Evolutionary conservation across 1,284 basidiomycete genomes (phyloP), one percentile per base, ranked within the genome.

Genomic region (Malassezia dermatis): DNA sequence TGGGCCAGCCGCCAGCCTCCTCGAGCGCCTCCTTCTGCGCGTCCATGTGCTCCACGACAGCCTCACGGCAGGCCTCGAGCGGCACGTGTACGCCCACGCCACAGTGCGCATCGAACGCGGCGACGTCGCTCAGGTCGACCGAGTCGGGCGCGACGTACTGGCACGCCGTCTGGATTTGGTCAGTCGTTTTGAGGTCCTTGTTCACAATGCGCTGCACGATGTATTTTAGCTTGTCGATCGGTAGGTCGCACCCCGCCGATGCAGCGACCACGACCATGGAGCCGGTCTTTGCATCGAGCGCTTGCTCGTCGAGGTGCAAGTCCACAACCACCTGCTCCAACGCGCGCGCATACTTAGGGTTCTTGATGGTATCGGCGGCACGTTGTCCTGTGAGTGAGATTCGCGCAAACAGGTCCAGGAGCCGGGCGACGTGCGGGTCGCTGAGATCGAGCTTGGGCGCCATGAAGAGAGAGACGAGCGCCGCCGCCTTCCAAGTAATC

Each of bases 71-170:
- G 62, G 89, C 82, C 48, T 82, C 82, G 0, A 82, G 69, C 0
- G 86, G 83, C 49, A 95, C 85, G 56, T 78, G 81, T 73, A 93
- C 86, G 13, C 88, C 55, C 17, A 96, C 85, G 64, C 93, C 93
- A 69, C 88, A 89, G 17, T 82, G 80, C 61, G 81, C 78, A 69
- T 93, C 81, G 67, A 96, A 95, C 43, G 84, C 83, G 11, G 71
- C 76, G 30, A 15, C 21, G n/a, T 82, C 80, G 64, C 91, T 80
- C 35, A 87, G 78, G 13, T 78, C 55, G 21, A 80, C 75, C 64
- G 83, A 80, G 37, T 39, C 37, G 19, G 37, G 19, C 0, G 79
- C 84, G 24, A 87, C 69, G 73, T 85, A 93, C 75, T 86, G 89
- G 34, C 83, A 78, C 24, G 88, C 71, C 24, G 66, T 59, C 53